Base-by-base conservation (phyloP, 768 basidiomycete species). In the Termitomyces sp. region DNA sequence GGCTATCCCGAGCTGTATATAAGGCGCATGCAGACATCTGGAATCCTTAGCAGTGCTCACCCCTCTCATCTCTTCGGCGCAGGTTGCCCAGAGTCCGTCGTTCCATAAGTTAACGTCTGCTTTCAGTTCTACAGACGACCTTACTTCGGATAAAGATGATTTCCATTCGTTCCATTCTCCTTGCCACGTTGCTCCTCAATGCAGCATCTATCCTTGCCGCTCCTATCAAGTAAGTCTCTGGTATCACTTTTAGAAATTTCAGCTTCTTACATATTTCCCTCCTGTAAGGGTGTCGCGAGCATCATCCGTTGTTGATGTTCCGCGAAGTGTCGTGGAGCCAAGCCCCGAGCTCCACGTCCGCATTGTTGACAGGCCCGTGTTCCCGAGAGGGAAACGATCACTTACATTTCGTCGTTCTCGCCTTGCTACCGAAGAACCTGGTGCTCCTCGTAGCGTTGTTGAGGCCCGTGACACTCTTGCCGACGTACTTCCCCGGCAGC, bases 11-110 rank as follows among this genome's bases (percentile, higher is more conserved):
- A 46, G 29, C 45, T 31, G 52, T 75, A 75, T 77, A 75, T 69
- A 75, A 74, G 37, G 64, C 42, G 44, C 54, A 40, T 41, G 48
- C 23, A 7, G 44, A 53, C 63, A 58, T 48, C 12, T 49, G 56
- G 61, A 66, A 65, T 44, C 72, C 62, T 69, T 61, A 77, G 77
- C 77, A 75, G 77, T 75, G 75, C 77, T 77, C 77, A 66, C 61
- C 59, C 68, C 60, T 70, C 69, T 66, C 63, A 65, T 66, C 71
- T 73, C 73, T 73, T 73, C 66, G 75, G 75, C 69, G 71, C 74
- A 72, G 75, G 75, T 76, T 75, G 74, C 77, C 74, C 69, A 75
- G 72, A 75, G 71, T 73, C 62, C 60, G 68, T 73, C 70, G 69
- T 66, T 74, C 62, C 73, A 69, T 74, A 68, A 75, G 75, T 74